Percentiles rank a stretch among this genome's conserved stretches.
These are phyloP conservation scores for Elymus sibiricus DNA, from an alignment of 176 grass and related monocot species.

Conservation along the genomic window DNA sequence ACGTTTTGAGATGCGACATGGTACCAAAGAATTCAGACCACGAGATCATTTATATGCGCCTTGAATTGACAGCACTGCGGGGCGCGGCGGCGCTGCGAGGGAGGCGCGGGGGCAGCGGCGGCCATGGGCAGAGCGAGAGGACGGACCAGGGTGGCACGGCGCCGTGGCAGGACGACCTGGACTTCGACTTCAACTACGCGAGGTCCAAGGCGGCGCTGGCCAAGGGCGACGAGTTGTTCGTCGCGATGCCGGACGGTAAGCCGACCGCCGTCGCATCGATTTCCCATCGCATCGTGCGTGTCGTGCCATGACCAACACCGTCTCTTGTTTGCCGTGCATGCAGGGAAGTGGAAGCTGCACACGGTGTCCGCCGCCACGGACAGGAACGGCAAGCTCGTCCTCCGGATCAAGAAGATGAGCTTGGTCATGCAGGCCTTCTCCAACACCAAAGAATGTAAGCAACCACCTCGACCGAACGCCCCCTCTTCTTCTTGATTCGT, in stretches of 20 bases:
- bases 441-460: constrained; percentile 69
- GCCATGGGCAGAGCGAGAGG: constrained; percentile 31
- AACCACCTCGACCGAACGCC: background rate
- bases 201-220: constrained; percentile 69
- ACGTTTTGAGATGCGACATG: background rate
- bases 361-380: constrained; percentile 66
- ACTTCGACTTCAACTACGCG: constrained; percentile 84
- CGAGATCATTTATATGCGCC: background rate
- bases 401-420: constrained; percentile 87
- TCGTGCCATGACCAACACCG: background rate
- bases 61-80: constrained; percentile 68
- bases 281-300: background rate
- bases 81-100: constrained; percentile 68
- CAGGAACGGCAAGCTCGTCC: constrained; percentile 66
- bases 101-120: constrained; percentile 45
- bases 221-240: constrained; percentile 88
- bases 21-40: no score
- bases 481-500: background rate
- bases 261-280: no score
- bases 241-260: constrained; percentile 86
- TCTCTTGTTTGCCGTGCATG: background rate
- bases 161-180: constrained; percentile 40
- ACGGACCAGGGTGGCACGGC: constrained; percentile 25
- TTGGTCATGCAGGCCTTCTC: constrained; percentile 73
- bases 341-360: constrained; percentile 88